Evolutionary conservation across 371 early-diverging fungal genomes (phyloP), one percentile per base, ranked within the genome.

Genomic region (Syncephalastrum monosporum): DNA sequence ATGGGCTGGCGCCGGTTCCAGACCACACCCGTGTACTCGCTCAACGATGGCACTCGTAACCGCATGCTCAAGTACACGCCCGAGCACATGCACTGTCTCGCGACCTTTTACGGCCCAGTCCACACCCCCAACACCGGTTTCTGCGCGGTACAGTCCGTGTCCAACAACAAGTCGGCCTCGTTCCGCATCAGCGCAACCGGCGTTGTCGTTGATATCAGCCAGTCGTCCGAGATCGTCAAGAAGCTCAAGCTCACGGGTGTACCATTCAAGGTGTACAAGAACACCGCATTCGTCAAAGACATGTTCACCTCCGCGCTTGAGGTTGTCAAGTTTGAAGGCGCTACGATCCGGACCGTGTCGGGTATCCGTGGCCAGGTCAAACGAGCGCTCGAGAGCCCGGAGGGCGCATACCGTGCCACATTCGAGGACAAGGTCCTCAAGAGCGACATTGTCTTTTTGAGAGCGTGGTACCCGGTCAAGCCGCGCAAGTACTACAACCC

Each of bases 271-370:
- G 90, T 99, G 46, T 91, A 88, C 81, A 95, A 93, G 65, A 98
- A 99, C 79, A 97, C 98, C 12, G 99, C 98, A n/a, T 96, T 98
- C 67, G 85, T 99, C 63, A 95, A 92, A 74, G 92, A 96, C 68
- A 99, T 99, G 99, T 99, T 99, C 77, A 95, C 89, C n/a, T 89
- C 94, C 19, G 79, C 92, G 15, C 80, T 98, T 16, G 99, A 99
- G 72, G 99, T 99, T n/a, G 93, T 94, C 62, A 95, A 96, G 76
- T 99, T 99, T 71, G 94, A 97, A 74, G 97, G 97, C 27, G 99
- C 97, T 3, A 84, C 84, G 47, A 87, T 99, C 53, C 89, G 96
- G 42, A 98, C 98, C 0, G 99, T 97, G 15, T 91, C 92, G 64
- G 99, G 99, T 24, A 93, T 99, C 61, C 89, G 99, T 64, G 99